These are phyloP conservation scores for Jacaranda mimosifolia DNA, from an alignment of 257 asterid genomes.

Conservation along the genomic window DNA sequence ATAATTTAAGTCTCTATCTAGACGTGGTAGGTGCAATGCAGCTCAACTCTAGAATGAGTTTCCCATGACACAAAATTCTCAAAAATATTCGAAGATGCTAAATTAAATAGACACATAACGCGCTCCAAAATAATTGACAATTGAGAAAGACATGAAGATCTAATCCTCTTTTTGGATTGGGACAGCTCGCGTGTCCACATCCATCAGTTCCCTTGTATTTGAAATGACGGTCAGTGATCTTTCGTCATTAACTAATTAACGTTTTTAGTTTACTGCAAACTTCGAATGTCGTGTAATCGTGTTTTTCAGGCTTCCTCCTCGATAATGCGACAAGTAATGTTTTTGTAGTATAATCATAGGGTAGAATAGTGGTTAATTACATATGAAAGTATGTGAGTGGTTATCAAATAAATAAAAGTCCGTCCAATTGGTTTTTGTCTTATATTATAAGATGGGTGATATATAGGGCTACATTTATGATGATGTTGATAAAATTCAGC, in stretches of 20 bases:
- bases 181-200: conserved; percentile 26
- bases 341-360: no score
- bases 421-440: no score
- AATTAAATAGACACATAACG: background rate
- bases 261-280: background rate
- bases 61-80: background rate
- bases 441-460: no score
- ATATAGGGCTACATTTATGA: no score
- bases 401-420: no score
- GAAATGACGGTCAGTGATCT: background rate
- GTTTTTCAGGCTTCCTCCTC: no score
- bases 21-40: background rate
- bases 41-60: background rate
- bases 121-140: background rate
- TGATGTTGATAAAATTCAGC: no score
- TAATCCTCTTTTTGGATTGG: conserved; percentile 30
- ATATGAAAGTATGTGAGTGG: no score
- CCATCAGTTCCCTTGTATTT: background rate
- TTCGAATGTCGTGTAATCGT: background rate
- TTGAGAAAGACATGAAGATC: conserved; percentile 28
- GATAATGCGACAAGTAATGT: no score
- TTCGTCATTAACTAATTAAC: background rate
- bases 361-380: no score
- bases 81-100: background rate
- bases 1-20: background rate